Percentiles rank a stretch among this genome's conserved stretches.
These are phyloP conservation scores for Trametes cingulata DNA, from an alignment of 768 basidiomycete species.

Conservation along the genomic window DNA sequence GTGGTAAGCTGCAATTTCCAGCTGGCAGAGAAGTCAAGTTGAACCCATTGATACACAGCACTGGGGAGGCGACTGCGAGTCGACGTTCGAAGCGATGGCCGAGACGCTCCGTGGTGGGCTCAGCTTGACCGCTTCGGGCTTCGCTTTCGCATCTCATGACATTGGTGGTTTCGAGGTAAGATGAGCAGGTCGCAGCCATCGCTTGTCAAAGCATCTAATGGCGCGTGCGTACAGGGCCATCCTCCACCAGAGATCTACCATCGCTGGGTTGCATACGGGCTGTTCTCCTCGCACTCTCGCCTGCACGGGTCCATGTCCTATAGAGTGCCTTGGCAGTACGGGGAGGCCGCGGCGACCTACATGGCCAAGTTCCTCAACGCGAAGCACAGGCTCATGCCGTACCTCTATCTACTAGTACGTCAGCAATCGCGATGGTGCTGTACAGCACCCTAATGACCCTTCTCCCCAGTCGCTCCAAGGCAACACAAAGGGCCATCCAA, in stretches of 20 bases:
- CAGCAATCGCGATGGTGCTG: not conserved
- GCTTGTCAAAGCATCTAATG: not conserved
- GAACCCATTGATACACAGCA: slow-evolving; percentile 40
- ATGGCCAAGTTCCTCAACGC: slow-evolving; percentile 63
- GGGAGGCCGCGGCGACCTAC: slow-evolving; percentile 64
- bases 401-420: slow-evolving; percentile 58
- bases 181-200: not conserved
- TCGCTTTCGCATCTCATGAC: slow-evolving; percentile 72
- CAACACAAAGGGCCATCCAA: slow-evolving; percentile 51
- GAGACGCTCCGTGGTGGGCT: slow-evolving; percentile 68
- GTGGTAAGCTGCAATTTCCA: slow-evolving; percentile 28
- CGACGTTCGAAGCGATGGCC: slow-evolving; percentile 77
- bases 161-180: slow-evolving; percentile 75
- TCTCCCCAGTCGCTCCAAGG: slow-evolving; percentile 53
- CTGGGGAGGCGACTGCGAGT: slow-evolving; percentile 78
- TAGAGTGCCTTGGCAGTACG: slow-evolving; percentile 77
- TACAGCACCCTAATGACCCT: not conserved
- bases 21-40: slow-evolving; percentile 4
- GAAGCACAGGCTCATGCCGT: slow-evolving; percentile 76
- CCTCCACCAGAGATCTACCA: slow-evolving; percentile 70
- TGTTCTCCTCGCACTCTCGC: slow-evolving; percentile 76
- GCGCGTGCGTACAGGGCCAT: slow-evolving; percentile 46
- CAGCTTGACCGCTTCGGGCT: slow-evolving; percentile 68
- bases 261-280: slow-evolving; percentile 75
- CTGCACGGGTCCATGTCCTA: slow-evolving; percentile 74